These are phyloP conservation scores for Kernera saxatilis DNA, from an alignment of 345 rosid species.

Conservation along the genomic window DNA sequence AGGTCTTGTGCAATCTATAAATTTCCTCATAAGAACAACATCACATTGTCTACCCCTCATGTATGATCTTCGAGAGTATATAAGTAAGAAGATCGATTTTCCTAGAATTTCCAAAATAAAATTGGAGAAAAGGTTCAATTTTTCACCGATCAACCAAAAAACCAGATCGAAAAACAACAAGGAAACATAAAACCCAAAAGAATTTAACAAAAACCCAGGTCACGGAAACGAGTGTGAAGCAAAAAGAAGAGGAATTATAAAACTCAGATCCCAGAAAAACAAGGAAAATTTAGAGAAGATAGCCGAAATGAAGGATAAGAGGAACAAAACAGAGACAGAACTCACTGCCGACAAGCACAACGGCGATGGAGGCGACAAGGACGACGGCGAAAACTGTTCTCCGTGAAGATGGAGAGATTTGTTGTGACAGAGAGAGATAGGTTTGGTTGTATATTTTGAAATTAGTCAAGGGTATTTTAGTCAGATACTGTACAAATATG, in stretches of 20 bases:
- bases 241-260: background rate
- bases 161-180: background rate
- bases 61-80: too few species aligned
- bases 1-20: conserved; percentile 3
- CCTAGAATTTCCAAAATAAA: background rate
- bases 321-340: background rate
- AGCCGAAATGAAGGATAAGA: background rate
- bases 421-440: background rate
- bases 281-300: background rate
- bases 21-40: background rate
- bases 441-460: background rate
- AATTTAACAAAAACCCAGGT: background rate
- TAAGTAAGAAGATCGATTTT: background rate
- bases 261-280: conserved; percentile 16
- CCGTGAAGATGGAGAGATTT: background rate
- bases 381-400: background rate
- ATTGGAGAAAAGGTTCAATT: background rate
- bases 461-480: background rate
- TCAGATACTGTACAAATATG: background rate
- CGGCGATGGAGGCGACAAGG: conserved; percentile 1
- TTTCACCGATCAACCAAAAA: background rate
- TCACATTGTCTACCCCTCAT: background rate
- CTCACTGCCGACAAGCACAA: conserved; percentile 8
- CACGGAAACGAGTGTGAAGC: background rate
- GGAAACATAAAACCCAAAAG: background rate